These are phyloP conservation scores for Penicillium waksmanii DNA, from an alignment of 495 filamentous ascomycete species.

Conservation along the genomic window DNA sequence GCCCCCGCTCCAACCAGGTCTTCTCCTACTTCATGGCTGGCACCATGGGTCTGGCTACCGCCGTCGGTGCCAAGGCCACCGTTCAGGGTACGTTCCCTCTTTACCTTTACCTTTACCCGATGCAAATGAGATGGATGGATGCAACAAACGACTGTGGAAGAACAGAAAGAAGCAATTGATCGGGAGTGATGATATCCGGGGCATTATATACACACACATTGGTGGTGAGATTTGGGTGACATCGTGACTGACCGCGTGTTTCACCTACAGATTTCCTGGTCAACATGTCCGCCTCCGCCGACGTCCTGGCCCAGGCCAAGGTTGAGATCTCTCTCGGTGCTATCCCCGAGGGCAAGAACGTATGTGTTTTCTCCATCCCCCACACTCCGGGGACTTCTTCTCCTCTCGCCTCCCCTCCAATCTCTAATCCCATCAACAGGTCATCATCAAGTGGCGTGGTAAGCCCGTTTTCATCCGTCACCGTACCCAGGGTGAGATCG, in stretches of 20 bases:
- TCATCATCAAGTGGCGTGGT: slow-evolving; percentile 99
- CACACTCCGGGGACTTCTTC: slow-evolving; percentile 1
- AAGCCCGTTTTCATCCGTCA: slow-evolving; percentile 99
- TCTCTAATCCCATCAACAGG: slow-evolving; percentile 51
- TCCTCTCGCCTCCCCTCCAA: slow-evolving; percentile 5
- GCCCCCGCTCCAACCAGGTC: slow-evolving; percentile 71
- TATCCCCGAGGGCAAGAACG: slow-evolving; percentile 99
- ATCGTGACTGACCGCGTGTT: slow-evolving; percentile 25
- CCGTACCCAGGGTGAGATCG: slow-evolving; percentile 85
- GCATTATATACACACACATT: neutral
- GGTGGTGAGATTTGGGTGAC: slow-evolving; percentile 7
- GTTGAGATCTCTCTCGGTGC: slow-evolving; percentile 91
- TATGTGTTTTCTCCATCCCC: slow-evolving; percentile 48
- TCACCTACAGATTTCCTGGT: slow-evolving; percentile 85
- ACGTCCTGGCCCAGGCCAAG: slow-evolving; percentile 98
- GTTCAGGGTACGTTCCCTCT: slow-evolving; percentile 78
- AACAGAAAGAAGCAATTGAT: neutral
- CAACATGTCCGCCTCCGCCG: slow-evolving; percentile 99
- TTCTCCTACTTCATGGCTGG: slow-evolving; percentile 99
- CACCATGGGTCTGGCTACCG: slow-evolving; percentile 85
- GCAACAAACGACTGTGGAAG: neutral
- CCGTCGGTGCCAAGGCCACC: slow-evolving; percentile 93
- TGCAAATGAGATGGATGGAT: slow-evolving; percentile 4
- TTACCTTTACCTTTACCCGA: slow-evolving; percentile 10
- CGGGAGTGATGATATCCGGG: neutral